A percentile compares a stretch with the other conserved stretches of the same genome.
These are phyloP conservation scores for Lagenidium giganteum DNA, from an alignment of 352 stramenopile genomes.

Conservation along the genomic window DNA sequence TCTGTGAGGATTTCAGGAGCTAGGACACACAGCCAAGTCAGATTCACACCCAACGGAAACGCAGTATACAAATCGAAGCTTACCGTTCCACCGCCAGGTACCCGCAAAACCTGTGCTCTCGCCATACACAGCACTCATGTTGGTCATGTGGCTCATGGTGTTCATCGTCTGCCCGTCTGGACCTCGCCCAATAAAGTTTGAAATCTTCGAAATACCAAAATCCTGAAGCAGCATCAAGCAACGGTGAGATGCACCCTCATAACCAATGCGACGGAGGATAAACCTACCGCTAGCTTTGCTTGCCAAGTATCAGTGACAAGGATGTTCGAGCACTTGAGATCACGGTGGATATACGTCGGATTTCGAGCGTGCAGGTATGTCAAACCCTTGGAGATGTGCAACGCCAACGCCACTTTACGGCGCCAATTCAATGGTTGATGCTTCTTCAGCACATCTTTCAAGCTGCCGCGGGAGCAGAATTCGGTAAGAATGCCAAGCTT, in stretches of 20 bases:
- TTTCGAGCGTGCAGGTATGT: conserved; percentile 71
- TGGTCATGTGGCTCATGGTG: conserved; percentile 38
- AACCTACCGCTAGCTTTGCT: conserved; percentile 40
- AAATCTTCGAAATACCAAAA: conserved; percentile 26
- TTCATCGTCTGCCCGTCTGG: conserved; percentile 29
- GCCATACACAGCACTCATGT: too few relatives aligned
- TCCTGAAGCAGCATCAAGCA: too few relatives aligned
- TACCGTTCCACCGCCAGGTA: conserved; percentile 63
- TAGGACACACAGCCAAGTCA: too few relatives aligned
- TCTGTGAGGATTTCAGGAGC: conserved; percentile 60
- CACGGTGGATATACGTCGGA: conserved; percentile 69
- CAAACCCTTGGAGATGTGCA: conserved; percentile 56
- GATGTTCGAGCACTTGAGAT: conserved; percentile 74
- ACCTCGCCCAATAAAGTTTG: conserved; percentile 23
- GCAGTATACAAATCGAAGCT: too few relatives aligned
- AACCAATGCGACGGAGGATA: too few relatives aligned
- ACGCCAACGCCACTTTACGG: conserved; percentile 47
- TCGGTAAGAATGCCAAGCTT: conserved; percentile 69
- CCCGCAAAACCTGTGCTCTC: conserved; percentile 62
- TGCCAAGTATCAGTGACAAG: conserved; percentile 69
- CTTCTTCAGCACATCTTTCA: conserved; percentile 69
- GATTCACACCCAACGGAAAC: too few relatives aligned
- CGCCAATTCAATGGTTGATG: conserved; percentile 52
- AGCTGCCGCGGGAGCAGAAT: conserved; percentile 55
- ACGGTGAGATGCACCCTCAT: too few relatives aligned